A percentile compares a stretch with the other conserved stretches of the same genome.
Evolutionary conservation across 805 yeast species (phyloP).

Genomic region (Starmera quercuum): DNA sequence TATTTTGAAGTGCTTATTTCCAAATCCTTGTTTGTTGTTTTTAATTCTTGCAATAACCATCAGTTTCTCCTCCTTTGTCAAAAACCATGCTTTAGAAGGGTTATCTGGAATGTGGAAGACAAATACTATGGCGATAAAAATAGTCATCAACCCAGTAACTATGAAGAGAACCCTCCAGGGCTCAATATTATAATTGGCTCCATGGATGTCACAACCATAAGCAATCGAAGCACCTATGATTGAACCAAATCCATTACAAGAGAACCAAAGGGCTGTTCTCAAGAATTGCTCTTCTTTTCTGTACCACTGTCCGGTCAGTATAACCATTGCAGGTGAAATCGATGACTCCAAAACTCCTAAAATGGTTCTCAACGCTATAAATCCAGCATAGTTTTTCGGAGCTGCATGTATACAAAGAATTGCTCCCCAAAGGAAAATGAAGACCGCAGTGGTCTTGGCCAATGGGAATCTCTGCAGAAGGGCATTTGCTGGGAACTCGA

Average conservation of each 20-base stretch:
- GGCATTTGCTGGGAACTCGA: constrained; percentile 37
- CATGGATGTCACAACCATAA: constrained; percentile 29
- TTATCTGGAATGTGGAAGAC: constrained; percentile 38
- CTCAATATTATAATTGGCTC: constrained; percentile 23
- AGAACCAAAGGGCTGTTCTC: constrained; percentile 24
- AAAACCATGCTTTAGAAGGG: constrained; percentile 34
- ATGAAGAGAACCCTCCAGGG: constrained; percentile 50
- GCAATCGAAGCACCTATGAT: constrained; percentile 40
- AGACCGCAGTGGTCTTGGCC: constrained; percentile 30
- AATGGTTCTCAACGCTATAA: constrained; percentile 37
- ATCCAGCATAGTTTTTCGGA: constrained; percentile 33
- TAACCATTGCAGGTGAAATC: constrained; percentile 20
- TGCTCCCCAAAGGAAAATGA: constrained; percentile 40
- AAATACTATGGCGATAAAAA: constrained; percentile 34
- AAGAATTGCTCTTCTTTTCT: constrained; percentile 21
- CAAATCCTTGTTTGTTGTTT: constrained; percentile 36
- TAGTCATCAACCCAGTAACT: constrained; percentile 45
- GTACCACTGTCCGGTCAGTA: constrained; percentile 14
- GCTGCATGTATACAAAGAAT: constrained; percentile 35
- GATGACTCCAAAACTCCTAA: constrained; percentile 44
- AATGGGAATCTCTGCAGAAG: constrained; percentile 43
- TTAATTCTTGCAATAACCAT: constrained; percentile 36
- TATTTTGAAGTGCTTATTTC: constrained; percentile 28
- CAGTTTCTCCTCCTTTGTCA: constrained; percentile 31
- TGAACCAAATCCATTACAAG: constrained; percentile 27